Percentiles rank a stretch among this genome's conserved stretches.
These are phyloP conservation scores for Albizia julibrissin DNA, from an alignment of 306 rosid species.

Conservation along the genomic window DNA sequence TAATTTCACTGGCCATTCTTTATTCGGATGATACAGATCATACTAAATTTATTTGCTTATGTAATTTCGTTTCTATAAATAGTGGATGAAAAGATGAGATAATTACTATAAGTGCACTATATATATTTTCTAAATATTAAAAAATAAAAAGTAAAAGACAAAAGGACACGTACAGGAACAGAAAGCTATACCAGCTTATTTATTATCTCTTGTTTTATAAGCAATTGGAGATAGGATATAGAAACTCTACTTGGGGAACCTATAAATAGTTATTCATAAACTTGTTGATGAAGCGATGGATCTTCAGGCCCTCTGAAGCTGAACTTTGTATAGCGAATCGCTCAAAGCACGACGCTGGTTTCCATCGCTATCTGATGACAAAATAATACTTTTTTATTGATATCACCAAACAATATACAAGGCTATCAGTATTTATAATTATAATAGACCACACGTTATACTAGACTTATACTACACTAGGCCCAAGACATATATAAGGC, in stretches of 20 bases:
- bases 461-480: no score
- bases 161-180: not conserved
- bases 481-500: no score
- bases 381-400: no score
- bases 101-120: not conserved
- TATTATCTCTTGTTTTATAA: not conserved
- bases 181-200: not conserved
- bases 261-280: not conserved
- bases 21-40: not conserved
- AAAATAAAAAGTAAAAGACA: not conserved
- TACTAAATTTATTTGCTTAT: no score
- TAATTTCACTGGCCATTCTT: no score
- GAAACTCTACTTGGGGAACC: not conserved
- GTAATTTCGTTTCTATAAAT: no score
- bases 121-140: not conserved
- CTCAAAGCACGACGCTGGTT: conserved; percentile 25
- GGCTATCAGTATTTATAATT: no score
- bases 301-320: not conserved
- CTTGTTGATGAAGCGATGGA: not conserved
- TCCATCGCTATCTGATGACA: conserved; percentile 19
- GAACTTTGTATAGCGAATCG: conserved; percentile 7
- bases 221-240: not conserved
- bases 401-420: no score
- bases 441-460: no score
- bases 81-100: no score